Evolutionary conservation across 208 protist species (phyloP).

Genomic region (Leishmania arabica): DNA sequence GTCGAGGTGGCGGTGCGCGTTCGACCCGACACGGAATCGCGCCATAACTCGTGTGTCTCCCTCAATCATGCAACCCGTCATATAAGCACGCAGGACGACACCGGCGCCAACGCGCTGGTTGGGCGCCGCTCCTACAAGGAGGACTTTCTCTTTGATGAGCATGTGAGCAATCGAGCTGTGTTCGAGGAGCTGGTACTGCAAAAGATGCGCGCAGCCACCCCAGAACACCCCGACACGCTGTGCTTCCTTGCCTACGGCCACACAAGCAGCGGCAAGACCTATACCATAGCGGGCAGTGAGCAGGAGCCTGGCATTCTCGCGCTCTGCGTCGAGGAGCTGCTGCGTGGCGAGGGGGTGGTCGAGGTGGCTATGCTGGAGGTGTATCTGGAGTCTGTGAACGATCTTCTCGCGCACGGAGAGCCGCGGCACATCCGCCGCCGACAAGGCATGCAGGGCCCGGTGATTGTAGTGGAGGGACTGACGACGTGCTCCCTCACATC

Average conservation of each 20-base stretch:
- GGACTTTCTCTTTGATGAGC: conserved; percentile 47
- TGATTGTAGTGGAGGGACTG: conserved; percentile 77
- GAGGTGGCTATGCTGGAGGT: conserved; percentile 89
- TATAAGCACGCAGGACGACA: conserved; percentile 31
- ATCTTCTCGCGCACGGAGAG: conserved; percentile 73
- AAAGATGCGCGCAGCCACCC: conserved; percentile 55
- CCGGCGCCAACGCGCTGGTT: conserved; percentile 9
- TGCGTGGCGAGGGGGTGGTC: conserved; percentile 71
- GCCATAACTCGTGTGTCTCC: conserved; percentile 39
- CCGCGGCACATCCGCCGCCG: conserved; percentile 54
- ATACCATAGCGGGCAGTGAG: conserved; percentile 76
- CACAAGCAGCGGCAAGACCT: conserved; percentile 90
- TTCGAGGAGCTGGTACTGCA: conserved; percentile 65
- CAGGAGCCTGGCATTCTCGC: conserved; percentile 73
- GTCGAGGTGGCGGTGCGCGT: conserved; percentile 77
- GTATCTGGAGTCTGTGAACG: conserved; percentile 81
- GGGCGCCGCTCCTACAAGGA: conserved; percentile 32
- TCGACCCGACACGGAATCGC: conserved; percentile 30
- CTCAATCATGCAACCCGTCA: conserved; percentile 22
- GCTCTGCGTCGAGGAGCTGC: conserved; percentile 66
- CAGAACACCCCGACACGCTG: conserved; percentile 71
- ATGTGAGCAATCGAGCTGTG: conserved; percentile 56
- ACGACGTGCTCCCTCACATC: conserved; percentile 64
- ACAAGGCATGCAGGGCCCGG: conserved; percentile 27
- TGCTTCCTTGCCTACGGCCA: conserved; percentile 91